Percentiles rank a stretch among this genome's conserved stretches.
phyloP scores from a whole-genome alignment of 306 rosid genomes.

The Quillaja saponaria region DNA sequence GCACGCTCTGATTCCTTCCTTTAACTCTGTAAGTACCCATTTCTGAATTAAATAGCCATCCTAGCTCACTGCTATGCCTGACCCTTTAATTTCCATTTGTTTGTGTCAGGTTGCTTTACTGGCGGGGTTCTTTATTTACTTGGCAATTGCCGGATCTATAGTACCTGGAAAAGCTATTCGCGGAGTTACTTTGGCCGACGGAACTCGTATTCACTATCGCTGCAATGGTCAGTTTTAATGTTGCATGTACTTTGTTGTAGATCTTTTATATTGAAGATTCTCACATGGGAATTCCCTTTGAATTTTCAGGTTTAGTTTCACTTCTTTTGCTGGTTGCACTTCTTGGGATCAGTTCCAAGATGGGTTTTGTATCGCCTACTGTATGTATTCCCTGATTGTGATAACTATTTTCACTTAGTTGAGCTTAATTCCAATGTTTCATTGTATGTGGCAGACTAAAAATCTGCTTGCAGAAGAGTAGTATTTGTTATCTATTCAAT shows the following conservation, averaged over 20 bases:
- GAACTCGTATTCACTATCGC: conserved; percentile 74
- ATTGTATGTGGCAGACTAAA: neutral
- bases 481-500: conserved; percentile 11
- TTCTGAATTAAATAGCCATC: neutral
- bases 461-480: too few species aligned
- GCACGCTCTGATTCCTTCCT: conserved; percentile 45
- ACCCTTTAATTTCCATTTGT: neutral
- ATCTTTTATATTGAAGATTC: neutral
- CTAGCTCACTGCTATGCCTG: neutral
- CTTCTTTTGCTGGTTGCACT: conserved; percentile 65
- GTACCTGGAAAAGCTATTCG: conserved; percentile 75
- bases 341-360: conserved; percentile 59
- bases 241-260: neutral
- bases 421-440: neutral
- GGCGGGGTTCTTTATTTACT: conserved; percentile 59
- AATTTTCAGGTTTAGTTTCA: conserved; percentile 53
- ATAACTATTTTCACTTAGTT: neutral
- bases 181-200: conserved; percentile 64
- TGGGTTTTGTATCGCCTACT: conserved; percentile 60
- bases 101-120: conserved; percentile 55
- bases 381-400: conserved; percentile 51
- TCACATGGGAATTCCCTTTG: neutral
- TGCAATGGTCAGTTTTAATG: conserved; percentile 70
- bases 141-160: conserved; percentile 73
- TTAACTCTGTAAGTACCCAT: conserved; percentile 47